These are phyloP conservation scores for Moesziomyces antarcticus DNA, from an alignment of 1,284 basidiomycete species.

Conservation along the genomic window DNA sequence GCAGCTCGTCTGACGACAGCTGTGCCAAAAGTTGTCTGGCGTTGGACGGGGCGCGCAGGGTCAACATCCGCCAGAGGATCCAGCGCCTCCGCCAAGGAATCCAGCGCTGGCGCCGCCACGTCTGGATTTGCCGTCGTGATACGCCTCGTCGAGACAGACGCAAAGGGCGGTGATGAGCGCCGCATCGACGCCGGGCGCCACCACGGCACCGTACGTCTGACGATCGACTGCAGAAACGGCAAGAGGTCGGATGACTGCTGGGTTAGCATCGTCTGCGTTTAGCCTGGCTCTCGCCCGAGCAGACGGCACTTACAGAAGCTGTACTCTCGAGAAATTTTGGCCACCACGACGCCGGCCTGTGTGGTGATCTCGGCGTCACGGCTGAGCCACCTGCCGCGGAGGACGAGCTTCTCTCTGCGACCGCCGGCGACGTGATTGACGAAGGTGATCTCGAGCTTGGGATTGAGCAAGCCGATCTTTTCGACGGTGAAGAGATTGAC, in stretches of 20 bases:
- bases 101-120: no score
- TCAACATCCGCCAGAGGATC: no score
- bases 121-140: not conserved
- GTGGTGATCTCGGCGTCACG: conserved; percentile 37
- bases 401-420: conserved; percentile 5
- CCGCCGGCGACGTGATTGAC: conserved; percentile 32
- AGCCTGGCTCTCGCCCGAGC: no score
- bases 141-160: conserved; percentile 69
- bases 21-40: no score
- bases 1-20: no score
- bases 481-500: conserved; percentile 22
- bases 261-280: no score
- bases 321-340: conserved; percentile 33
- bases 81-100: no score
- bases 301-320: conserved; percentile 27
- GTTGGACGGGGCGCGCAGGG: no score
- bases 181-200: conserved; percentile 70
- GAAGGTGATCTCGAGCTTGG: conserved; percentile 42
- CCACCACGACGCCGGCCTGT: conserved; percentile 30
- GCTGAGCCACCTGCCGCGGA: conserved; percentile 34
- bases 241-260: not conserved
- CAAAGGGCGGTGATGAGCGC: conserved; percentile 69
- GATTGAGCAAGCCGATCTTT: conserved; percentile 19
- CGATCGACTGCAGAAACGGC: conserved; percentile 14
- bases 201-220: conserved; percentile 66